Conservation (phyloP, 257 asterid genomes). For the Solanum pennellii region DNA sequence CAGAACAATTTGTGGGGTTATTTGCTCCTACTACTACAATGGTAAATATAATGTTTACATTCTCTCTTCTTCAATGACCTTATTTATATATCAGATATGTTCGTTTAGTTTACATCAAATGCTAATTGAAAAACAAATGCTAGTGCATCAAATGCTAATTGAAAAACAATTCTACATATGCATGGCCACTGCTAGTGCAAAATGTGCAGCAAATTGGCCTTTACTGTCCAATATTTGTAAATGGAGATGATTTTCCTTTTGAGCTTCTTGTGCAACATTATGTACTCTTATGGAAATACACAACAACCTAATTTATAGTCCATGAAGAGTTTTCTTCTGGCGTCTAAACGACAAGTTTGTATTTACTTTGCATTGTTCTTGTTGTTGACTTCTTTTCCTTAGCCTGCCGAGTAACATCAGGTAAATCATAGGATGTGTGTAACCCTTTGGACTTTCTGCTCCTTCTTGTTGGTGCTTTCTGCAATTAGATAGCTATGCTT, state of each 20-base stretch:
- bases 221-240: slow-evolving; percentile 12
- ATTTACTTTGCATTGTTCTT: not conserved
- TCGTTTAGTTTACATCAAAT: not conserved
- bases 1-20: too few relatives aligned
- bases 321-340: not conserved
- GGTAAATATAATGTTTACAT: too few relatives aligned
- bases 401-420: not conserved
- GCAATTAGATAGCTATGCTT: not conserved
- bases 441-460: too few relatives aligned
- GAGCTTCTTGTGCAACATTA: not conserved
- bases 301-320: not conserved
- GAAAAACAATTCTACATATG: not conserved
- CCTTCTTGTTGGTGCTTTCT: too few relatives aligned
- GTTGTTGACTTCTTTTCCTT: not conserved
- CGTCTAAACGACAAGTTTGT: not conserved
- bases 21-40: too few relatives aligned
- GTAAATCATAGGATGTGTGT: too few relatives aligned
- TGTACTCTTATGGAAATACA: not conserved
- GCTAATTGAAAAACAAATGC: not conserved
- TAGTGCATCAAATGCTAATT: slow-evolving; percentile 1
- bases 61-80: too few relatives aligned
- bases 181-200: not conserved
- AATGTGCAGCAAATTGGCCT: not conserved
- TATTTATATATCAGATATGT: too few relatives aligned
- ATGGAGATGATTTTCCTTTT: not conserved